Percentiles rank a stretch among this genome's conserved stretches.
Conservation (phyloP, 2,329 filamentous ascomycete species). For the Pseudogymnoascus sp. region DNA sequence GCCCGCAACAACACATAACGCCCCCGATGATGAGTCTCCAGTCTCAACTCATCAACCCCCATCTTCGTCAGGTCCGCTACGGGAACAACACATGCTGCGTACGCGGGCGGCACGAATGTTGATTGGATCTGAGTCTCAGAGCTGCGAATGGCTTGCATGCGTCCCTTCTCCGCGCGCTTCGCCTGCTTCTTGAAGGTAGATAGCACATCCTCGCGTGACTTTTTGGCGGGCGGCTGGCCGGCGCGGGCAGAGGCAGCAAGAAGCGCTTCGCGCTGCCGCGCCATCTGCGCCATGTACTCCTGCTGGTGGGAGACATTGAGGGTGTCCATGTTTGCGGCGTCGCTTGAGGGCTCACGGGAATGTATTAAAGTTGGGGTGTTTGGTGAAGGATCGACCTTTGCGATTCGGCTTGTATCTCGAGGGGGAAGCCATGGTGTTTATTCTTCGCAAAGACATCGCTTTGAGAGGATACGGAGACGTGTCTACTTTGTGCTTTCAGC, state of each 20-base stretch:
- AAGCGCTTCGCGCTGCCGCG: neutral
- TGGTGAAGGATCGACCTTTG: neutral
- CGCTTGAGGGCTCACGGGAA: neutral
- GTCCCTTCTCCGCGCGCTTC: neutral
- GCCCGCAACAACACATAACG: constrained; percentile 25
- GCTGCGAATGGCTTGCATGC: neutral
- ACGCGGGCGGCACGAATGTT: constrained; percentile 11
- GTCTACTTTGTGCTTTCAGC: constrained; percentile 1
- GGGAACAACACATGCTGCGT: constrained; percentile 13
- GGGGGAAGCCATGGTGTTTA: neutral
- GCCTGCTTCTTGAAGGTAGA: neutral
- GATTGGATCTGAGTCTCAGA: neutral
- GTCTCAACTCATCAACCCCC: constrained; percentile 23
- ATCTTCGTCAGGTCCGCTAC: constrained; percentile 20
- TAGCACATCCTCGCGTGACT: neutral
- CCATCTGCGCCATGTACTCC: neutral
- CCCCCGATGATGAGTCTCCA: constrained; percentile 36
- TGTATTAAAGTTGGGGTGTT: neutral
- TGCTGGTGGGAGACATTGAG: neutral
- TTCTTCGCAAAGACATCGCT: neutral
- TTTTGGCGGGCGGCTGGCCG: neutral
- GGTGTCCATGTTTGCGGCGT: neutral
- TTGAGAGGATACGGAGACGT: neutral
- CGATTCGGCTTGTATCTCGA: neutral
- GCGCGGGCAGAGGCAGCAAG: neutral